Evolutionary conservation across 2,329 filamentous ascomycete species (phyloP).

Genomic region (Alternaria burnsii): DNA sequence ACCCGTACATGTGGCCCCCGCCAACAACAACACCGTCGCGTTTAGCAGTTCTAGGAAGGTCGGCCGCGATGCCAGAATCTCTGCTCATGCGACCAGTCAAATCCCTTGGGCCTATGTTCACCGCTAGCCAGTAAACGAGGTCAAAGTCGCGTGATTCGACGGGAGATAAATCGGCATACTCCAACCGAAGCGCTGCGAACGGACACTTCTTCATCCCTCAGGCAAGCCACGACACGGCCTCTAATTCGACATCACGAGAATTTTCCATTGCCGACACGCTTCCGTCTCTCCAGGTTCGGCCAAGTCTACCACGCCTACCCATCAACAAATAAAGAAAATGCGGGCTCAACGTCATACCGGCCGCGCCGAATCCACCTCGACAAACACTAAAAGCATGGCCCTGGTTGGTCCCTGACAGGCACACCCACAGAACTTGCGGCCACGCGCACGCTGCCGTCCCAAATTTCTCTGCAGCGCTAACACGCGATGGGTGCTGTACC

Average conservation of each 20-base stretch:
- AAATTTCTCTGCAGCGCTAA: slow-evolving; percentile 1
- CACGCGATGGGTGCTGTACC: slow-evolving; percentile 1
- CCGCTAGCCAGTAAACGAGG: slow-evolving; percentile 6
- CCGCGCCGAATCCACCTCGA: background rate
- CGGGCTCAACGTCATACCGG: slow-evolving; percentile 8
- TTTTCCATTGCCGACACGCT: background rate
- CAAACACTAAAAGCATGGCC: background rate
- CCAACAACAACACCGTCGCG: slow-evolving; percentile 5
- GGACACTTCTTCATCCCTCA: background rate
- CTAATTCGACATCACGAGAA: slow-evolving; percentile 4
- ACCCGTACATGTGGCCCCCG: background rate
- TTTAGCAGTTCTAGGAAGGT: slow-evolving; percentile 9
- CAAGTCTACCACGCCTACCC: slow-evolving; percentile 1
- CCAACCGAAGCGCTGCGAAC: slow-evolving; percentile 3
- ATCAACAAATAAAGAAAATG: slow-evolving; percentile 10
- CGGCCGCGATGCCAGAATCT: slow-evolving; percentile 7
- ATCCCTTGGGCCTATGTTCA: background rate
- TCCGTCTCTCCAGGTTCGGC: background rate
- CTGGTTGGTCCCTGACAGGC: slow-evolving; percentile 13
- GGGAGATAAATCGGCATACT: slow-evolving; percentile 11
- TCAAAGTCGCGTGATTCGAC: slow-evolving; percentile 8
- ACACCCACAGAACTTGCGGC: slow-evolving; percentile 8
- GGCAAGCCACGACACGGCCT: background rate
- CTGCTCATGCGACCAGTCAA: slow-evolving; percentile 14
- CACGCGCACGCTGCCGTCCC: slow-evolving; percentile 1